Base-by-base conservation (phyloP, 2,329 filamentous ascomycete species). In the Pseudogymnoascus sp. region DNA sequence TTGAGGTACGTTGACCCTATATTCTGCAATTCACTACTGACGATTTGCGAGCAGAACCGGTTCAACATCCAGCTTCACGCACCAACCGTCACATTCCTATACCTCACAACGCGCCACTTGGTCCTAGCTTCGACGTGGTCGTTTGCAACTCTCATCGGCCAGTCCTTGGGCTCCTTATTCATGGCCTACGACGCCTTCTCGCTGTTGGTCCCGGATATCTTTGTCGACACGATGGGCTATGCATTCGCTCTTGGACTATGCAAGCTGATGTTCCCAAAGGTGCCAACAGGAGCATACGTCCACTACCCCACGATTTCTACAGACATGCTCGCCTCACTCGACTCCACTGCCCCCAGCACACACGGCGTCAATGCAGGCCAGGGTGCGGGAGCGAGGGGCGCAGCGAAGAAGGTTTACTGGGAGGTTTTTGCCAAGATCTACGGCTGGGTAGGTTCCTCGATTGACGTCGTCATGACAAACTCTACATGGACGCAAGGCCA, bases 301-400 rank as follows among this genome's bases (percentile, higher is more conserved):
- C 95, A 99, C 77, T 99, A 97, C 74, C 95, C 95, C 0, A 97
- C 93, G 63, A 99, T 99, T 62, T 97, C 93, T 2, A 99, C 92
- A 61, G 95, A 99, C 72, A 99, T 99, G 95, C 84, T 99, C 3
- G 83, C 86, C 21, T 93, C 90, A 17, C 84, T 97, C 4, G 85
- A 92, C 68, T 57, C 50, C 13, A 85, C 89, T 8, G 75, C 74
- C 8, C 80, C 79, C 6, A 83, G 80, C 1, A 67, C 76, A 35
- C 59, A 61, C 4, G 89, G 93, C 2, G 80, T 96, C 63, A 95
- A 97, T 73, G 90, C 93, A 4, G 93, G 93, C 33, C 83, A 89
- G 63, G 93, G 92, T 2, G 81, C 80, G 31, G 93, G 93, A 0
- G 71, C 82, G 28, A 87, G 84, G 65, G 93, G 93, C 10, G 73